Conservation (phyloP, 116 monocot species). For the Zostera marina region DNA sequence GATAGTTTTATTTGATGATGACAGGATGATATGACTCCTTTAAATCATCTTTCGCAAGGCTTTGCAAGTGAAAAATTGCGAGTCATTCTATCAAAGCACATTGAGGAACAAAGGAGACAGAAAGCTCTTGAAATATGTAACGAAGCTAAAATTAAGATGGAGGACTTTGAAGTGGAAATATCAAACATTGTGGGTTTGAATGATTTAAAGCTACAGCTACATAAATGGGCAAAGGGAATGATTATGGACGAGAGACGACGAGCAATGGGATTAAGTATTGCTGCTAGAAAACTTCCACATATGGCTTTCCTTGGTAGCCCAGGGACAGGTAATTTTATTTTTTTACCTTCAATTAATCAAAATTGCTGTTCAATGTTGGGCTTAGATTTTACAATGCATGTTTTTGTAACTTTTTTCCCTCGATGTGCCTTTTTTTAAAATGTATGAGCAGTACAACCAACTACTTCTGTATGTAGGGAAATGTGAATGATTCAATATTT, state of each 20-base stretch:
- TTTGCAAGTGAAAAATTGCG: conserved; percentile 28
- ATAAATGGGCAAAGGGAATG: conserved; percentile 85
- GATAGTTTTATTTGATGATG: no score
- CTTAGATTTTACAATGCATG: no score
- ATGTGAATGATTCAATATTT: no score
- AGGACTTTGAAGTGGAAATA: conserved; percentile 56
- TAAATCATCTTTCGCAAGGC: conserved; percentile 45
- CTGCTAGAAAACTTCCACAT: conserved; percentile 57
- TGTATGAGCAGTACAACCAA: not conserved
- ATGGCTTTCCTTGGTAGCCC: conserved; percentile 99
- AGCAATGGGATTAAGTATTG: conserved; percentile 51
- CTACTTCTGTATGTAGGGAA: not conserved
- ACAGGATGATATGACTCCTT: conserved; percentile 70
- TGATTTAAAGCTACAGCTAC: conserved; percentile 59
- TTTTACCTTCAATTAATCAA: not conserved
- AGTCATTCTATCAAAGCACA: conserved; percentile 42
- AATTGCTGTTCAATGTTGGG: not conserved
- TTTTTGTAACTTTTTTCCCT: no score
- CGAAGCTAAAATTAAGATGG: conserved; percentile 52
- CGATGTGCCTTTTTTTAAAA: not conserved
- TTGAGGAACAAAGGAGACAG: conserved; percentile 43
- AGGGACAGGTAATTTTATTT: conserved; percentile 50
- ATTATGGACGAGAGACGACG: conserved; percentile 86
- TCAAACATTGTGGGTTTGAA: conserved; percentile 60
- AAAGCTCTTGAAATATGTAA: conserved; percentile 45